Evolutionary conservation across 148 eudicot species (phyloP).

Genomic region (Chenopodium berlandieri): DNA sequence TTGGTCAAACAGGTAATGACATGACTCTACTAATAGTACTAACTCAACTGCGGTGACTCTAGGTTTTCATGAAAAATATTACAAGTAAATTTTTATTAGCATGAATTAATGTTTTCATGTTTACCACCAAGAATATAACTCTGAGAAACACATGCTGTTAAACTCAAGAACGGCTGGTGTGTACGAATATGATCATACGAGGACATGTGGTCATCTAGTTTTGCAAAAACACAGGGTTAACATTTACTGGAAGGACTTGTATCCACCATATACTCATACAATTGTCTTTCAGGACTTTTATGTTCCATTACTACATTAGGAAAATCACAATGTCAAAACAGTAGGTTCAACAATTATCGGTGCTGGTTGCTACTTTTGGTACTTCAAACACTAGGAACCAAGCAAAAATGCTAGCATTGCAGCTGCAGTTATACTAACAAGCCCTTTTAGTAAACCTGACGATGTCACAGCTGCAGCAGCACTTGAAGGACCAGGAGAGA

Average conservation of each 20-base stretch:
- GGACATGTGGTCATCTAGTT: no score
- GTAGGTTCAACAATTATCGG: background rate
- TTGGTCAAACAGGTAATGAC: no score
- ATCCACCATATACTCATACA: background rate
- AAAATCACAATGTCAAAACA: background rate
- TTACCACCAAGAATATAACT: no score
- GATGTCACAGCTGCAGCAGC: conserved; percentile 28
- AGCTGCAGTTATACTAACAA: conserved; percentile 1
- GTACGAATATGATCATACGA: no score
- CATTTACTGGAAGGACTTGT: background rate
- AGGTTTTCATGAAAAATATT: no score
- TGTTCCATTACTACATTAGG: background rate
- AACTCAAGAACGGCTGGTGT: no score
- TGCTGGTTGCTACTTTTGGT: background rate
- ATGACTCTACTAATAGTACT: no score
- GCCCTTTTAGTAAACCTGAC: conserved; percentile 21
- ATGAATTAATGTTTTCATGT: no score
- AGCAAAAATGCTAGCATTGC: conserved; percentile 8
- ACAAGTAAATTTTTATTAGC: no score
- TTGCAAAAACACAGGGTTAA: background rate
- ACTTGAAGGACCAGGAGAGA: conserved; percentile 24
- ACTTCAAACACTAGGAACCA: background rate
- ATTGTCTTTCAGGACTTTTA: background rate
- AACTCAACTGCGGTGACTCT: no score
- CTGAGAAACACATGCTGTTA: no score